phyloP scores from a whole-genome alignment of 1,284 basidiomycete species.

The Leccinum solheimii region DNA sequence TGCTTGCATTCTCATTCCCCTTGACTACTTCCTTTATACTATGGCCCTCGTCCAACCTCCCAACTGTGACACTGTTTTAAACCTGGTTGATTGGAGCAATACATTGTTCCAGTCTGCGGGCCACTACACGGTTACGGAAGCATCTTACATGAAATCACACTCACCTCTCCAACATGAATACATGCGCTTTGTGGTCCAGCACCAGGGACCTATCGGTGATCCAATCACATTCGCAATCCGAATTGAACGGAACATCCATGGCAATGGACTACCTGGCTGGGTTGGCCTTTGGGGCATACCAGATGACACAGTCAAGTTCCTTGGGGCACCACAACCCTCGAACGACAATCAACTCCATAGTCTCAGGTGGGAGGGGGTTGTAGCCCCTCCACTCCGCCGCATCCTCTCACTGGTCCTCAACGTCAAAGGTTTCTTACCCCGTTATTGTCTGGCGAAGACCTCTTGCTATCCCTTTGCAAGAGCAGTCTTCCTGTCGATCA shows the following conservation, averaged over 20 bases:
- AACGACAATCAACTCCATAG: background rate
- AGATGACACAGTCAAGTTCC: background rate
- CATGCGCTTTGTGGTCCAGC: background rate
- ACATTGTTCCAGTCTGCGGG: background rate
- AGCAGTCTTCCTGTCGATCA: background rate
- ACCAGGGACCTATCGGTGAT: background rate
- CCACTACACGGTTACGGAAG: background rate
- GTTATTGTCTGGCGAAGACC: background rate
- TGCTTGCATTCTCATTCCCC: background rate
- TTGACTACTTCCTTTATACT: background rate
- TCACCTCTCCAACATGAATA: background rate
- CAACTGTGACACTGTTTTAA: too few species aligned
- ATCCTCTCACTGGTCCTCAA: background rate
- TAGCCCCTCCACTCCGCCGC: background rate
- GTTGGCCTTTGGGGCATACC: background rate
- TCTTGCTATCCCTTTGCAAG: background rate
- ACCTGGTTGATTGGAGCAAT: background rate
- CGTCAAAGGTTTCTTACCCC: background rate
- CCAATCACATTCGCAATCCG: background rate
- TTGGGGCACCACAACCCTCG: background rate
- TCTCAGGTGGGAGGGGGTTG: background rate
- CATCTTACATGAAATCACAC: background rate
- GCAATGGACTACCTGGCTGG: background rate
- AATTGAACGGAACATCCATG: background rate
- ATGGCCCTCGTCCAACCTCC: too few species aligned